Evolutionary conservation across 2,329 filamentous ascomycete species (phyloP).

Genomic region (Balansia obtecta): DNA sequence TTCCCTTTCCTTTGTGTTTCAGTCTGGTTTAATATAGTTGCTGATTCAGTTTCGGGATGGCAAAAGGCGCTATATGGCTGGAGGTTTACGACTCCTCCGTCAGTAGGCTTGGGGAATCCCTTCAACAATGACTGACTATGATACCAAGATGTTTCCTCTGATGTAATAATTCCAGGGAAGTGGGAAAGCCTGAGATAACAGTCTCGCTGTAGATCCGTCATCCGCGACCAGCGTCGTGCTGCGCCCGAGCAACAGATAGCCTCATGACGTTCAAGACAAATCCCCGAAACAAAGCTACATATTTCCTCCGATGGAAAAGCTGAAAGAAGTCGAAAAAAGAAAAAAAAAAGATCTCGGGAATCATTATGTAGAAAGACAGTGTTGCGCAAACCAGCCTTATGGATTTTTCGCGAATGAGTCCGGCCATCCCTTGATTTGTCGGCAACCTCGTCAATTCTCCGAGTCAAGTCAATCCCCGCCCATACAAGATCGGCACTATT

Average conservation of each 20-base stretch:
- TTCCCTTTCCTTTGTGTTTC: background rate
- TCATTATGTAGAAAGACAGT: background rate
- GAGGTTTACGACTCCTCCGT: no score
- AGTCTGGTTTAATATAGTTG: background rate
- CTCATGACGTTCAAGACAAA: background rate
- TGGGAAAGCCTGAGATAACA: no score
- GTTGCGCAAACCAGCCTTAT: background rate
- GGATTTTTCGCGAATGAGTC: background rate
- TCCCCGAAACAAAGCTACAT: background rate
- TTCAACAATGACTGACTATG: no score
- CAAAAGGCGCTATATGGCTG: no score
- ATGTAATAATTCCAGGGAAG: no score
- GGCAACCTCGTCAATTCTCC: background rate
- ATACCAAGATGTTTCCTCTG: no score
- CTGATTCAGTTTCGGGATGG: no score
- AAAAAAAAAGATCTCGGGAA: background rate
- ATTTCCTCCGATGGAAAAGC: background rate
- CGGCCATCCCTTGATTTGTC: background rate
- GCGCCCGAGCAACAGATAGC: no score
- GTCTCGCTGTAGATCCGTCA: no score
- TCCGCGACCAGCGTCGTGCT: no score
- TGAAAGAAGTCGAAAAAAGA: no score
- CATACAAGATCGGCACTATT: background rate
- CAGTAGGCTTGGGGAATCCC: no score
- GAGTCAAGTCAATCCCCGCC: background rate